Evolutionary conservation across 805 yeast species (phyloP).

Genomic region (Starmera caribaea): DNA sequence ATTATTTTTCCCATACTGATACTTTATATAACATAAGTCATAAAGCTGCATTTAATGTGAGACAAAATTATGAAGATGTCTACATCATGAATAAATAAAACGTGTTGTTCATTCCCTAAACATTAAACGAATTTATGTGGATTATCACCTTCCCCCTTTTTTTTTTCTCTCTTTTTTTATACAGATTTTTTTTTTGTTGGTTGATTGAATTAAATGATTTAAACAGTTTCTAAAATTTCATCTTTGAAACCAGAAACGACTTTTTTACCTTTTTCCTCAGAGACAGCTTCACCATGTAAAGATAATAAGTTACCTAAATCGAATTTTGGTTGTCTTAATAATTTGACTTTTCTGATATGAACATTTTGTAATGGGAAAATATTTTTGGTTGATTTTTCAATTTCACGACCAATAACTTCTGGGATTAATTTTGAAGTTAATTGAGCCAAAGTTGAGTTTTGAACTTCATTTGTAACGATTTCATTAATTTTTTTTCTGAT

Average conservation of each 20-base stretch:
- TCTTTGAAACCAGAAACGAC: slow-evolving; percentile 94
- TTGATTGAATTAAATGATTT: slow-evolving; percentile 29
- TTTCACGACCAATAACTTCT: slow-evolving; percentile 98
- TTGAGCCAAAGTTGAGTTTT: slow-evolving; percentile 91
- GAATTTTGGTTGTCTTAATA: slow-evolving; percentile 97
- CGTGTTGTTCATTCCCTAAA: neutral
- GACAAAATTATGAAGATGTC: too few species aligned
- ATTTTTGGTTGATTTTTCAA: slow-evolving; percentile 89
- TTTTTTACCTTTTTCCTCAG: slow-evolving; percentile 97
- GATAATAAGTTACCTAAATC: slow-evolving; percentile 94
- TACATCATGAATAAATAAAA: neutral
- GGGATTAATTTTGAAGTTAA: slow-evolving; percentile 96
- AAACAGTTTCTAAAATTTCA: slow-evolving; percentile 95
- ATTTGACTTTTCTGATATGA: slow-evolving; percentile 97
- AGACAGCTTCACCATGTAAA: slow-evolving; percentile 91
- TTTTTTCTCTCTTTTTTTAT: neutral
- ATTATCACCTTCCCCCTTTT: neutral
- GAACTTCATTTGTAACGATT: slow-evolving; percentile 93
- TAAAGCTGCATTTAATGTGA: too few species aligned
- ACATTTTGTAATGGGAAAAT: slow-evolving; percentile 98
- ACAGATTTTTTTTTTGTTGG: slow-evolving; percentile 5
- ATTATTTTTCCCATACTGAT: too few species aligned
- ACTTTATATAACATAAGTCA: too few species aligned
- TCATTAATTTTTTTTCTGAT: slow-evolving; percentile 95
- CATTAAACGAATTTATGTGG: neutral